A percentile compares a stretch with the other conserved stretches of the same genome.
These are phyloP conservation scores for Schizochytrium sp. DNA, from an alignment of 108 stramenopile genomes.

Conservation along the genomic window DNA sequence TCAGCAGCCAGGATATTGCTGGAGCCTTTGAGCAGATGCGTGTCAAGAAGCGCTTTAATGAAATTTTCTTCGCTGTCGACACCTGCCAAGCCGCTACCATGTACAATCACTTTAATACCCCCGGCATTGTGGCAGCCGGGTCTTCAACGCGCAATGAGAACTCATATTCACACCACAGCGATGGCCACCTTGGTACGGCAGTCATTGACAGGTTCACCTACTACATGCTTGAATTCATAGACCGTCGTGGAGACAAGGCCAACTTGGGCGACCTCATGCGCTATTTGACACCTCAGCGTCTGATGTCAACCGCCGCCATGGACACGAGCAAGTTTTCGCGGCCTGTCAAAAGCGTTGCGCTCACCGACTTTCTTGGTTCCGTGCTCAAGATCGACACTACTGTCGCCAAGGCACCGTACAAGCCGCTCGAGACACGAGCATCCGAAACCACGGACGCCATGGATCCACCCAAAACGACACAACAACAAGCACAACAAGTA, in stretches of 20 bases:
- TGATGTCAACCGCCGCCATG: background rate
- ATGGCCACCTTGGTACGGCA: slow-evolving; percentile 48
- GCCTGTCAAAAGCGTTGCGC: background rate
- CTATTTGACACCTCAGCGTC: background rate
- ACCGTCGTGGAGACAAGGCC: background rate
- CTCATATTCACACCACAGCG: slow-evolving; percentile 65
- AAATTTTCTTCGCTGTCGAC: slow-evolving; percentile 73
- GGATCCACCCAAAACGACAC: background rate
- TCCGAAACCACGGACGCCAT: background rate
- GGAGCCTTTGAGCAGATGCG: slow-evolving; percentile 60
- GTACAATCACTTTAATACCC: background rate
- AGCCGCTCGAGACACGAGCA: background rate
- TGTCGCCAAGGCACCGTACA: background rate
- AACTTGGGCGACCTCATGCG: background rate
- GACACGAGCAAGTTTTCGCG: background rate
- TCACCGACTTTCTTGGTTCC: background rate
- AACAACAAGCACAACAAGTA: background rate
- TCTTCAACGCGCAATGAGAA: slow-evolving; percentile 59
- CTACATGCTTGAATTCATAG: slow-evolving; percentile 29
- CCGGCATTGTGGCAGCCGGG: slow-evolving; percentile 66
- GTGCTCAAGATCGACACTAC: background rate
- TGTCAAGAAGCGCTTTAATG: slow-evolving; percentile 46
- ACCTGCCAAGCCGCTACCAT: slow-evolving; percentile 86
- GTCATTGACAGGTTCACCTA: slow-evolving; percentile 69
- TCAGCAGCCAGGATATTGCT: slow-evolving; percentile 66